phyloP scores from a whole-genome alignment of 139 green algal genomes.

The Coccomyxa sp. region DNA sequence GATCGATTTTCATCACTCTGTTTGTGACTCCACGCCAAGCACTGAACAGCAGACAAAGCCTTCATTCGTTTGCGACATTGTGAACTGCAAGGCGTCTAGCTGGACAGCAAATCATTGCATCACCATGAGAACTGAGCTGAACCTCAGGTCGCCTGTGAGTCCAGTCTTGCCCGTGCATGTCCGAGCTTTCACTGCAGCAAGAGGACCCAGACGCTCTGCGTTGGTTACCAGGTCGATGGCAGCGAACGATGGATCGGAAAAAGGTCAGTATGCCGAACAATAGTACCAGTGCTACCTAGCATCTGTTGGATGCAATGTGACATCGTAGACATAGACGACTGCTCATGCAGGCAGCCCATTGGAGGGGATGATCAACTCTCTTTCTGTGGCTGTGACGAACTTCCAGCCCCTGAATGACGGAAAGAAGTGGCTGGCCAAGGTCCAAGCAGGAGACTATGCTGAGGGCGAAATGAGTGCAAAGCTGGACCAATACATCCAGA shows the following conservation, averaged over 20 bases:
- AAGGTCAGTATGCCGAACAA: not conserved
- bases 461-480: not conserved
- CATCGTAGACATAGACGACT: not conserved
- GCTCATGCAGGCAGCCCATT: not conserved
- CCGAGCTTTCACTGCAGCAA: no score
- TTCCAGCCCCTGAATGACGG: not conserved
- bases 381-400: not conserved
- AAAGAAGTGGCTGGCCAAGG: not conserved
- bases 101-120: no score
- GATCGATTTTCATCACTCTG: no score
- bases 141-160: no score
- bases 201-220: not conserved
- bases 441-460: not conserved
- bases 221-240: not conserved
- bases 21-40: no score
- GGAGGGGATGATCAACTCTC: not conserved
- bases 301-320: not conserved
- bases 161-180: no score
- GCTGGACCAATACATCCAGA: not conserved
- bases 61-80: no score
- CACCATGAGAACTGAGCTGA: no score
- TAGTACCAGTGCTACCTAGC: not conserved
- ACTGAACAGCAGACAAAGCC: no score
- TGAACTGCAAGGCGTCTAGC: no score
- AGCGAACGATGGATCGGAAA: not conserved